Evolutionary conservation across 2,329 filamentous ascomycete genomes (phyloP).

Genomic region (Penicillium hesseltinei): DNA sequence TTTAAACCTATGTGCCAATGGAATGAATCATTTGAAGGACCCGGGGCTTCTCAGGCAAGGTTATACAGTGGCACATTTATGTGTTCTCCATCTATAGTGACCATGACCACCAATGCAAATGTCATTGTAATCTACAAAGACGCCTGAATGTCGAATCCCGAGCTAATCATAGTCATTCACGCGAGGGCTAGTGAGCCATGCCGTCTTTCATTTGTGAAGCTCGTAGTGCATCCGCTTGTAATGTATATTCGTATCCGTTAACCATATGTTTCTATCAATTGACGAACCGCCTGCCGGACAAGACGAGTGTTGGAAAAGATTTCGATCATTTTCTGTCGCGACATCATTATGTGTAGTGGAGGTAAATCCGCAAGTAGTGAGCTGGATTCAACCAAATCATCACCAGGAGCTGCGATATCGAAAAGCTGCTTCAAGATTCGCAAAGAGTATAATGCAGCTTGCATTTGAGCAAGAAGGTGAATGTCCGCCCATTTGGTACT

Average conservation of each 20-base stretch:
- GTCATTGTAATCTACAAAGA: neutral
- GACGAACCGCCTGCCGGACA: constrained; percentile 8
- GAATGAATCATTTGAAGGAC: neutral
- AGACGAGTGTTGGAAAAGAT: constrained; percentile 10
- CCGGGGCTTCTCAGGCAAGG: neutral
- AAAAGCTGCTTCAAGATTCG: constrained; percentile 58
- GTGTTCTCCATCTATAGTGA: neutral
- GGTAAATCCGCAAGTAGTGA: constrained; percentile 29
- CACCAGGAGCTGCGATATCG: constrained; percentile 30
- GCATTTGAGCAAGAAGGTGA: constrained; percentile 61
- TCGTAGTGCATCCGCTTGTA: neutral
- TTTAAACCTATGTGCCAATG: neutral
- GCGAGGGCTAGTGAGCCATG: neutral
- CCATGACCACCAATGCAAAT: neutral
- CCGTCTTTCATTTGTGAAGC: neutral
- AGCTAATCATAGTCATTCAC: neutral
- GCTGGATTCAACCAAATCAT: constrained; percentile 12
- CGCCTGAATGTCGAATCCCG: neutral
- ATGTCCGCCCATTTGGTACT: constrained; percentile 56
- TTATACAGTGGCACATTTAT: neutral
- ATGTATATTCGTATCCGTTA: constrained; percentile 6
- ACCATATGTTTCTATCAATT: constrained; percentile 14
- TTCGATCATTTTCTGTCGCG: constrained; percentile 22
- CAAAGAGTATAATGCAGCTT: constrained; percentile 62
- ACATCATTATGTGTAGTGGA: constrained; percentile 31